A percentile compares a stretch with the other conserved stretches of the same genome.
These are phyloP conservation scores for Diplodia corticola DNA, from an alignment of 2,329 filamentous ascomycete species.

Conservation along the genomic window DNA sequence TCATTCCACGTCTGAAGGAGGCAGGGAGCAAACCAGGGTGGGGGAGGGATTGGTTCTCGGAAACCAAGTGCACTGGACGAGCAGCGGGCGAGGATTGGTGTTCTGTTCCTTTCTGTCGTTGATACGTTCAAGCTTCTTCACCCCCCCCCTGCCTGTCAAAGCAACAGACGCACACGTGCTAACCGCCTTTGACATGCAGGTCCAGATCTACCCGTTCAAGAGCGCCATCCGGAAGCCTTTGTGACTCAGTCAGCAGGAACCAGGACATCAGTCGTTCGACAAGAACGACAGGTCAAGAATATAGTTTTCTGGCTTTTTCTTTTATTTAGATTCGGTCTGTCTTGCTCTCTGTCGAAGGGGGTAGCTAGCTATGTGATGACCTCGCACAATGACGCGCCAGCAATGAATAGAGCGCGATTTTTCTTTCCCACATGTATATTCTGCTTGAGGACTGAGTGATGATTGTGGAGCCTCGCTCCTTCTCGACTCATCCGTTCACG, in stretches of 20 bases:
- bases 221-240: conserved; percentile 47
- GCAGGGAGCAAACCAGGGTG: too few species aligned
- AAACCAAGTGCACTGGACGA: too few species aligned
- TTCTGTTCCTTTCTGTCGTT: too few species aligned
- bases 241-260: conserved; percentile 26
- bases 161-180: neutral
- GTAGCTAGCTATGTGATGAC: neutral
- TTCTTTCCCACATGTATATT: too few species aligned
- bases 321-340: neutral
- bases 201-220: conserved; percentile 51
- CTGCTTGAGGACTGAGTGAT: too few species aligned
- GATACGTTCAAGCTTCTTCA: neutral
- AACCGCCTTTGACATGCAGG: neutral
- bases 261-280: neutral
- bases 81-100: too few species aligned
- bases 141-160: neutral
- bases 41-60: too few species aligned
- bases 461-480: too few species aligned
- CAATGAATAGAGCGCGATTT: neutral
- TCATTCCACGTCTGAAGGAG: too few species aligned
- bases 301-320: neutral
- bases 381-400: neutral
- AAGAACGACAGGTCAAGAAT: neutral
- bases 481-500: too few species aligned
- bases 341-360: neutral